Base-by-base conservation (phyloP, 2,329 filamentous ascomycete genomes). In the Calonectria pauciramosa region DNA sequence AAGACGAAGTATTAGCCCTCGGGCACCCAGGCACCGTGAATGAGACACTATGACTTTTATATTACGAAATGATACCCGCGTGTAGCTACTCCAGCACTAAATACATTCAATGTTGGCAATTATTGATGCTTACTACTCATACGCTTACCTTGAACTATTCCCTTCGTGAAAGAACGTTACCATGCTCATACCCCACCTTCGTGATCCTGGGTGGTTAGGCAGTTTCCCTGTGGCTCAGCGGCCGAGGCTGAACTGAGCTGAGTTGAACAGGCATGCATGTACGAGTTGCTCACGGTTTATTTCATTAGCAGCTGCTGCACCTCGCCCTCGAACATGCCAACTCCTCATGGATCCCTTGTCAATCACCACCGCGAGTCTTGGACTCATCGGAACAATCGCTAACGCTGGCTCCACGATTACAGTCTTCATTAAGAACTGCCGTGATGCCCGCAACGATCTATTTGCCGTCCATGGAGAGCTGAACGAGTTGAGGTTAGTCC, bases 1-100 rank as follows among this genome's bases (percentile, higher is more conserved):
- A 52, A 72, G 73, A 68, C 70, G 73, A 36, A 75, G 73, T 20
- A 60, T 49, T 3, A 75, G 73, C 60, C 73, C 73, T 18, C 54
- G 60, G 20, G 41, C 70, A n/a, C 73, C 73, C 28, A 67, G 59
- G 54, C 70, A 54, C 38, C 36, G 28, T 32, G 73, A 70, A 52
- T 70, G n/a, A 73, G 59, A 18, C 54, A 32, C 14, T 7, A 60
- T 51, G 30, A 7, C n/a, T 20, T 56, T 28, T n/a, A 28, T n/a
- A 11, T 10, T 72, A 32, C 28, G 44, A n/a, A 69, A 67, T 66
- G 60, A 73, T 73, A 73, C 59, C 71, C 67, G 34, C 60, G 47
- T 23, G 11, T 20, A 20, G 23, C 20, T 20, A 32, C 26, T 18
- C n/a, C 23, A 30, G 38, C n/a, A n/a, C 26, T 16, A 26, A 9